Base-by-base conservation (phyloP, 2,329 filamentous ascomycete species). In the Aureobasidium sp. region DNA sequence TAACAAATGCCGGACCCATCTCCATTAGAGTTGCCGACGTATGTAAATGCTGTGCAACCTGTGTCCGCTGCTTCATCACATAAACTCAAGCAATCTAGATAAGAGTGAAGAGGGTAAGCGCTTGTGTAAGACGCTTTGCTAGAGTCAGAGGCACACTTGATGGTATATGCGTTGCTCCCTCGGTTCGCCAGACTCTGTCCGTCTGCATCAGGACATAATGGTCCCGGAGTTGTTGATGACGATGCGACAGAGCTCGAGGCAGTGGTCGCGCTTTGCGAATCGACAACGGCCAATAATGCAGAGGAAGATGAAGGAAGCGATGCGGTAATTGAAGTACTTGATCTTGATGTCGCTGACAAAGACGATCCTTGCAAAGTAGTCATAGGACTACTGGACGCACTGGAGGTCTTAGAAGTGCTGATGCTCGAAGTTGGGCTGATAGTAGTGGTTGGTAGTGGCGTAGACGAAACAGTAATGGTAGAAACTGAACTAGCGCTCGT, bases 401-500 rank as follows among this genome's bases (percentile, higher is more conserved):
- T 21, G n/a, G 39, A 36, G 3, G 52, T 5, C 2, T 11, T 47
- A 8, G 41, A 29, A 37, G 32, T 15, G 21, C 29, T 45, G 25
- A 11, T 16, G 42, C 16, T 44, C 15, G 54, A 39, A 9, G 54
- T 47, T 21, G 54, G 54, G 29, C 42, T 39, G 13, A 58, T 39
- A 1, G 41, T 58, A 45, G 59, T 68, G 53, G 59, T 73, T 70
- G 50, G 75, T 71, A 13, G 77, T 68, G 63, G 77, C 72, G 41
- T 67, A 67, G 59, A 66, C 67, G 25, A 62, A 60, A 27, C 79
- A 79, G 27, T 76, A 77, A 69, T 82, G 81, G 72, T 81, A 81
- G 47, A 76, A 4, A 75, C 76, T 16, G 69, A 67, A 7, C 69
- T 62, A 16, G 77, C 77, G 36, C 79, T 58, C 34, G 61, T 21